Conservation (phyloP, 306 rosid genomes). For the Alnus glutinosa region DNA sequence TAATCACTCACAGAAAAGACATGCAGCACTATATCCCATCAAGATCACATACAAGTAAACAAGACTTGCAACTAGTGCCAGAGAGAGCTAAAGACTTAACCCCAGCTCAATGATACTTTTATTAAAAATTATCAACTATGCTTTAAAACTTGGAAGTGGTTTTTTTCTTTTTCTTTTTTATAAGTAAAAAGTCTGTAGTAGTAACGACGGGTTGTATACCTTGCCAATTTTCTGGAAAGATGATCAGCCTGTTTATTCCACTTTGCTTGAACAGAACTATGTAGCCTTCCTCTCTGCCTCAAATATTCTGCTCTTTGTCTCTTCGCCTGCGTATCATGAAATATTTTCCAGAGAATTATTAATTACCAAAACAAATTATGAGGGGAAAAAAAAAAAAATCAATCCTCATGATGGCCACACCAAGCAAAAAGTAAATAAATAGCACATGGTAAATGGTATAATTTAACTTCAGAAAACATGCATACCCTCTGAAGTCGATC, state of each 20-base stretch:
- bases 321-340: slow-evolving; percentile 58
- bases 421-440: background rate
- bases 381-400: background rate
- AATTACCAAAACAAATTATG: background rate
- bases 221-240: slow-evolving; percentile 74
- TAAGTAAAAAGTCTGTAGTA: background rate
- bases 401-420: slow-evolving; percentile 16
- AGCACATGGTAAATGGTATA: background rate
- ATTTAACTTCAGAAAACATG: slow-evolving; percentile 16
- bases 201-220: slow-evolving; percentile 38
- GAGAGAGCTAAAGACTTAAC: background rate
- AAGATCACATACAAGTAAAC: background rate
- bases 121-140: background rate
- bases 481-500: slow-evolving; percentile 87
- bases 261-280: slow-evolving; percentile 42
- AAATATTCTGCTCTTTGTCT: slow-evolving; percentile 87
- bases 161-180: background rate
- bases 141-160: background rate
- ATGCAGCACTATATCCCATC: background rate
- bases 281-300: slow-evolving; percentile 72
- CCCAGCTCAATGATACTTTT: background rate
- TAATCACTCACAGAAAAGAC: background rate
- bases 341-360: slow-evolving; percentile 10
- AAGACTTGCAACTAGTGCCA: background rate
- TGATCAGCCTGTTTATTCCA: slow-evolving; percentile 72